These are phyloP conservation scores for Punica granatum DNA, from an alignment of 345 rosid species.

Conservation along the genomic window DNA sequence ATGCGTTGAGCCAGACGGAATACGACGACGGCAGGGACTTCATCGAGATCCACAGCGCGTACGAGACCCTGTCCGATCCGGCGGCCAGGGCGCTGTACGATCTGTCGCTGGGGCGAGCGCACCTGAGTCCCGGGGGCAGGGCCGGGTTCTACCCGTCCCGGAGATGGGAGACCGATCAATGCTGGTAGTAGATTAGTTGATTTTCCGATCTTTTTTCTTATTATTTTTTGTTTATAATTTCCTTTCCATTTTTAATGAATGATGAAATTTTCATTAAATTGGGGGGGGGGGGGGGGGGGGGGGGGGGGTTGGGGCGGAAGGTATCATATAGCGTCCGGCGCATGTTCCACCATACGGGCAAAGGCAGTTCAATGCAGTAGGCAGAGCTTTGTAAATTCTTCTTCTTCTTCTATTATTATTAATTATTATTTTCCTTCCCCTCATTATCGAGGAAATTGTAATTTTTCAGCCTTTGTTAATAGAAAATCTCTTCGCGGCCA, in stretches of 20 bases:
- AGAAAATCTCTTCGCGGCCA: too few relatives aligned
- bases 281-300: too few relatives aligned
- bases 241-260: too few relatives aligned
- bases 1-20: conserved; percentile 8
- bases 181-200: conserved; percentile 12
- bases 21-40: conserved; percentile 17
- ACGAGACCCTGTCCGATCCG: conserved; percentile 25
- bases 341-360: background rate
- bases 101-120: conserved; percentile 9
- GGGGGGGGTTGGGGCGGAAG: too few relatives aligned
- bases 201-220: background rate
- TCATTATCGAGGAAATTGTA: background rate
- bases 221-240: too few relatives aligned
- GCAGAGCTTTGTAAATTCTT: conserved; percentile 1
- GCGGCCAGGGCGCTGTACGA: conserved; percentile 21
- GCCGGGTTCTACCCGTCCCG: conserved; percentile 9
- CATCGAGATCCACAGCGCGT: conserved; percentile 24
- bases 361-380: too few relatives aligned
- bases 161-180: conserved; percentile 26
- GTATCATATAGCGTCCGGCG: background rate
- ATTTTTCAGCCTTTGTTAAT: background rate
- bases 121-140: background rate
- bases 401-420: background rate
- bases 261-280: background rate
- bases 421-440: background rate